Percentiles rank a stretch among this genome's conserved stretches.
phyloP scores from a whole-genome alignment of 129 eudicot genomes.

The Tagetes erecta region DNA sequence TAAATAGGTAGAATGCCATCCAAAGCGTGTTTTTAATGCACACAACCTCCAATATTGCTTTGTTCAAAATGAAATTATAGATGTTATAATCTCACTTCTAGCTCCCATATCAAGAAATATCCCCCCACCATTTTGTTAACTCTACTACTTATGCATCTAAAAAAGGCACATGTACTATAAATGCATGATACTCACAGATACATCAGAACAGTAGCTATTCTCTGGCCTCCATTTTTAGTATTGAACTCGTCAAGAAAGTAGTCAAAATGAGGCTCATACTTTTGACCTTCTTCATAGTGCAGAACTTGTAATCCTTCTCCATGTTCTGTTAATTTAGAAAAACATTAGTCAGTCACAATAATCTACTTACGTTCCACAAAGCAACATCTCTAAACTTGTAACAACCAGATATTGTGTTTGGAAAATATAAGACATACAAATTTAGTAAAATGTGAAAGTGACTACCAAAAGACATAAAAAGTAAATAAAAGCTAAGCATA shows the following conservation, averaged over 20 bases:
- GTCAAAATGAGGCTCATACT: conserved; percentile 93
- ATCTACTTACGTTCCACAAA: neutral
- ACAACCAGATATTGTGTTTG: neutral
- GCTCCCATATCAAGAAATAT: neutral
- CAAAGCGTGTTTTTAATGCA: neutral
- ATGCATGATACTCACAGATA: conserved; percentile 65
- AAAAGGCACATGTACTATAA: neutral
- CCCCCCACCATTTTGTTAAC: neutral
- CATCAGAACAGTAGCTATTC: conserved; percentile 95
- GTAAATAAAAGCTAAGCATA: conserved; percentile 12
- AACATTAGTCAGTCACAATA: conserved; percentile 22
- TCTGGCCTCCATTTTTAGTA: conserved; percentile 92
- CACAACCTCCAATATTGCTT: neutral
- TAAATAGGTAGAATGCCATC: neutral
- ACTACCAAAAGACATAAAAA: neutral
- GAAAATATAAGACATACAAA: neutral
- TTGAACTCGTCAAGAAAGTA: conserved; percentile 87
- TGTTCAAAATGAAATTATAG: neutral
- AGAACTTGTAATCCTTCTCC: conserved; percentile 98
- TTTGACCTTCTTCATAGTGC: conserved; percentile 93
- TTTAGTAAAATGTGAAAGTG: neutral
- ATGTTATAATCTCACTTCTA: neutral
- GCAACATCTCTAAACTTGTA: neutral
- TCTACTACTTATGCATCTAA: conserved; percentile 11
- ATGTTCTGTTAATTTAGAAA: conserved; percentile 58